Conservation (phyloP, 257 asterid genomes). For the Solanum chiquidenum region DNA sequence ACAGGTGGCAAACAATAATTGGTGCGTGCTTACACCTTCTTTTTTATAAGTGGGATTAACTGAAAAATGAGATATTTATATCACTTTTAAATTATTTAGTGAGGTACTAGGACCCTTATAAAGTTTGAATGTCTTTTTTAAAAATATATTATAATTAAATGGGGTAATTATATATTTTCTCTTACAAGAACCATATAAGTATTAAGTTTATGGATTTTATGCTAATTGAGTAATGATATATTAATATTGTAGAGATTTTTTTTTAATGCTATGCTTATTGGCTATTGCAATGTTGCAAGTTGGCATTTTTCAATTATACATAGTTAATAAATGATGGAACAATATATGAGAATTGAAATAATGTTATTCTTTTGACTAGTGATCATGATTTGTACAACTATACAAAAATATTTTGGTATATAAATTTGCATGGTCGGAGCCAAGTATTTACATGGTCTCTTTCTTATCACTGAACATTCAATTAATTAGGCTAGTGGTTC, state of each 20-base stretch:
- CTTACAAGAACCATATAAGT: neutral
- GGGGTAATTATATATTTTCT: too few species aligned
- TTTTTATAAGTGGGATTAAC: too few species aligned
- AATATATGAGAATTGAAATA: neutral
- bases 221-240: neutral
- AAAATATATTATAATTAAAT: too few species aligned
- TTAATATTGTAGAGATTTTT: neutral
- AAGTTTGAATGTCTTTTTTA: too few species aligned
- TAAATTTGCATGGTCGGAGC: neutral
- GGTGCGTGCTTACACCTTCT: too few species aligned
- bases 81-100: too few species aligned
- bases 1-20: too few species aligned
- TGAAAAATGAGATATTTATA: too few species aligned
- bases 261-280: neutral
- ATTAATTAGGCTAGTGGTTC: too few species aligned
- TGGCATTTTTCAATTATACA: neutral
- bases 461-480: too few species aligned
- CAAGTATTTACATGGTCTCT: too few species aligned
- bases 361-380: neutral
- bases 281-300: neutral
- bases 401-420: neutral
- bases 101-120: too few species aligned
- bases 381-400: neutral
- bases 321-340: neutral
- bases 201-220: neutral